Evolutionary conservation across 306 rosid species (phyloP), one percentile per base, ranked within the genome.

Genomic region (Nissolia schottii): DNA sequence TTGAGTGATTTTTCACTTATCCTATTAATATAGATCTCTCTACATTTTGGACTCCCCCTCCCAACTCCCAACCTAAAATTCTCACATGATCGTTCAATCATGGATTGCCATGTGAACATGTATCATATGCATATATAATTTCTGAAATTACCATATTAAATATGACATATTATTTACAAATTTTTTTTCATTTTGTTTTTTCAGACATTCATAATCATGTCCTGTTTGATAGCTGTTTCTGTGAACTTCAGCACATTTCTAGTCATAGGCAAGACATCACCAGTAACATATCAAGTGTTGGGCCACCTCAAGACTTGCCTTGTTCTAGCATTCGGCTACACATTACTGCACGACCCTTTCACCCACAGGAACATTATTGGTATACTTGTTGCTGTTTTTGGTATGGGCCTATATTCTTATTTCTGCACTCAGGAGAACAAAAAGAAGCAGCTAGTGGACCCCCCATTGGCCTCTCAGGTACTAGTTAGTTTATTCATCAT

Each of bases 231-330:
- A 54, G 88, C 99, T 2, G 99, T 94, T n/a, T 85, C 96, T 0
- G 99, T 94, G 80, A 94, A 94, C 91, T 94, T 94, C 35, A 94
- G 99, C 84, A 94, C 99, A 0, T 94, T 94, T 61, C 71, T 94
- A 76, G 99, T 94, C 9, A 94, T 94, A 37, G 99, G 99, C 3
- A 94, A 94, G 85, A 94, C 99, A 72, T 94, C 99, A 3, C 99
- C 99, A 0, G 99, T 94, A 29, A 94, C 99, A 3, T 94, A 94
- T 66, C 99, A 94, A 86, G 99, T 94, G 46, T 57, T 94, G 14
- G 99, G 99, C 12, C 99, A 94, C 67, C 97, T 94, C 78, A 94
- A 94, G 83, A 94, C 99, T 14, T 94, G 99, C 77, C 93, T 94
- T 78, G 95, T 94, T 63, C 89, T 94, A 5, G 96, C 79, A 45